These are phyloP conservation scores for Blastocystis hominis DNA, from an alignment of 352 stramenopile genomes.

Conservation along the genomic window DNA sequence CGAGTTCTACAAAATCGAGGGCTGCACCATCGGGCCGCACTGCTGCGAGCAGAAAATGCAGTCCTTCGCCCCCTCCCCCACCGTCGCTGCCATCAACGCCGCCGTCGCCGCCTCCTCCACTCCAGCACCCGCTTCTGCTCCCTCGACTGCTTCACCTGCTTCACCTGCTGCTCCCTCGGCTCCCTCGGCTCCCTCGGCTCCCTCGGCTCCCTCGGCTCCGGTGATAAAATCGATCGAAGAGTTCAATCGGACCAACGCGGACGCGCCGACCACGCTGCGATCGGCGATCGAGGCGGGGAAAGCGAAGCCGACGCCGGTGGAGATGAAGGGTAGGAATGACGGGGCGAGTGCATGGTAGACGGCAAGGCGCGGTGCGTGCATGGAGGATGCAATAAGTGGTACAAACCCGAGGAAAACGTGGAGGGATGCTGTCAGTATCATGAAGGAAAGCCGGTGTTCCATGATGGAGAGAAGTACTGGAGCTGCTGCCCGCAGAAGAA, in stretches of 20 bases:
- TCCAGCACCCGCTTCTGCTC: not conserved
- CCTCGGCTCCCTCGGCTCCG: constrained; percentile 60
- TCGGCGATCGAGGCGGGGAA: constrained; percentile 65
- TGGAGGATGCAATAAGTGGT: constrained; percentile 81
- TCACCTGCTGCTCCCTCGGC: not conserved
- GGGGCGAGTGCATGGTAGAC: constrained; percentile 67
- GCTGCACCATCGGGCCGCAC: constrained; percentile 62
- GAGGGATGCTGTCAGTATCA: constrained; percentile 70
- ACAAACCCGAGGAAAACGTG: constrained; percentile 75
- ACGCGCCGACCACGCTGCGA: constrained; percentile 72
- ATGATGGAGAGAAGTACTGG: constrained; percentile 83
- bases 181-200: not conserved
- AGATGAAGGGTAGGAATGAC: constrained; percentile 54
- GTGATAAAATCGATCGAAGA: constrained; percentile 80
- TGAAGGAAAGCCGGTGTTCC: constrained; percentile 76
- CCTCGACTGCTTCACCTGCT: not conserved
- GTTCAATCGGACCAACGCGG: constrained; percentile 78
- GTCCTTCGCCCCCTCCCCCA: constrained; percentile 72
- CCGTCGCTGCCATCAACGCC: constrained; percentile 68
- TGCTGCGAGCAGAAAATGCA: constrained; percentile 66
- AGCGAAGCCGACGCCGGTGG: constrained; percentile 25
- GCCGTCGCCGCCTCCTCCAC: constrained; percentile 50
- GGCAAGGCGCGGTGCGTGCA: constrained; percentile 79
- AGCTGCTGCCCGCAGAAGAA: constrained; percentile 77
- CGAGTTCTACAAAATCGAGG: constrained; percentile 74